Percentiles rank a stretch among this genome's conserved stretches.
phyloP scores from a whole-genome alignment of 805 yeast species.

The Metschnikowia anglica region DNA sequence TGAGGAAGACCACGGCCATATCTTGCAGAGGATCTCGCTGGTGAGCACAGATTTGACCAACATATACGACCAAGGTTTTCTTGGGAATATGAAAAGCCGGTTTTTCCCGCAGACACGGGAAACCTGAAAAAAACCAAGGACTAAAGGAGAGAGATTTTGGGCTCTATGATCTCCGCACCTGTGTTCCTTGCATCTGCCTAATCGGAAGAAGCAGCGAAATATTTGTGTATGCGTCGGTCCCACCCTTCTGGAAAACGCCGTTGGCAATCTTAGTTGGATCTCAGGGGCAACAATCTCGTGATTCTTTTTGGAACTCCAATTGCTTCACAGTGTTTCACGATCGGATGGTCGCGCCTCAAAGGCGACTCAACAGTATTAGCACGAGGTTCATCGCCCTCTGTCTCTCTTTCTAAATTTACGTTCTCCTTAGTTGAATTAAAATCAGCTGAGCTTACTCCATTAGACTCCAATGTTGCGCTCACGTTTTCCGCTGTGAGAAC shows the following conservation, averaged over 20 bases:
- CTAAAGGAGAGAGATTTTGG: too few relatives aligned
- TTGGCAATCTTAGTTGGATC: too few relatives aligned
- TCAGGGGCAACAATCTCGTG: slow-evolving; percentile 3
- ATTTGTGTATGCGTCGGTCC: too few relatives aligned
- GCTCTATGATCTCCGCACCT: too few relatives aligned
- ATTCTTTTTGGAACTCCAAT: slow-evolving; percentile 4
- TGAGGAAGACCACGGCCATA: slow-evolving; percentile 10
- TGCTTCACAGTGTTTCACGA: neutral
- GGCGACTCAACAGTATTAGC: neutral
- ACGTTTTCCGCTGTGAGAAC: slow-evolving; percentile 15
- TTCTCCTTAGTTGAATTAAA: neutral
- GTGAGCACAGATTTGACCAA: slow-evolving; percentile 38
- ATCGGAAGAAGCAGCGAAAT: too few relatives aligned
- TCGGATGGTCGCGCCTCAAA: neutral
- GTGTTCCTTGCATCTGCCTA: too few relatives aligned
- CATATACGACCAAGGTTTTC: slow-evolving; percentile 51
- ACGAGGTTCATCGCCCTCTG: neutral
- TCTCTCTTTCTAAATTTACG: neutral
- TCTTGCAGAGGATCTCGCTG: slow-evolving; percentile 23
- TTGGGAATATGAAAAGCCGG: slow-evolving; percentile 32
- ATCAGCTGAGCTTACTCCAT: neutral
- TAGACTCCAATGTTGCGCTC: neutral
- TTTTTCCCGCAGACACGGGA: neutral
- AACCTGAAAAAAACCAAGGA: too few relatives aligned
- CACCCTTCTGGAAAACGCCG: too few relatives aligned